A percentile compares a stretch with the other conserved stretches of the same genome.
Evolutionary conservation across 1,139 yeast genomes (phyloP).

Genomic region (Saccharomyces hybrid): DNA sequence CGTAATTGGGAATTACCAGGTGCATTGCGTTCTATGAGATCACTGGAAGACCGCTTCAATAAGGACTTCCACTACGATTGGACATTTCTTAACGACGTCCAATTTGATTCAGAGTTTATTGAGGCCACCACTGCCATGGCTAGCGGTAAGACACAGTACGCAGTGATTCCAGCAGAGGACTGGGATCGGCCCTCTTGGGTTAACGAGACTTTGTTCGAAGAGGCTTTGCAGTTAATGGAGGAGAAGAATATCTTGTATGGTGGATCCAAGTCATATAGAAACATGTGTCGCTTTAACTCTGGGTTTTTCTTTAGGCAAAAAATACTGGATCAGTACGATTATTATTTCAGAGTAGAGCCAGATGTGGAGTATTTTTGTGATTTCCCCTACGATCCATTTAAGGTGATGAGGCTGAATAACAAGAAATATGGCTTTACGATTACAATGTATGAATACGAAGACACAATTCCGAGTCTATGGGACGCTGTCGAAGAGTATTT

Average conservation of each 20-base stretch:
- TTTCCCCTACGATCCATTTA: constrained; percentile 71
- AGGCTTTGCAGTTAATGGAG: constrained; percentile 46
- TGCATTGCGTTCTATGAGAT: constrained; percentile 36
- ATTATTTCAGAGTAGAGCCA: constrained; percentile 94
- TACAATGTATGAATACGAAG: constrained; percentile 65
- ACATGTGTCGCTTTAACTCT: constrained; percentile 76
- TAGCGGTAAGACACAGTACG: constrained; percentile 63
- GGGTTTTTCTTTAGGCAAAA: constrained; percentile 76
- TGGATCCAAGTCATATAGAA: constrained; percentile 65
- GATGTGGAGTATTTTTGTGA: constrained; percentile 82
- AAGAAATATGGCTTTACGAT: constrained; percentile 86
- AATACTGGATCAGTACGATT: constrained; percentile 57
- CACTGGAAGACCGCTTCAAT: constrained; percentile 62
- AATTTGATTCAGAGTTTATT: constrained; percentile 62
- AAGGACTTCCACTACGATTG: constrained; percentile 68
- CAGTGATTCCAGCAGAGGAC: constrained; percentile 52
- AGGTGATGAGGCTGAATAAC: constrained; percentile 57
- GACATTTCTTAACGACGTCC: constrained; percentile 81
- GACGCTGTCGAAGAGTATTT: constrained; percentile 38
- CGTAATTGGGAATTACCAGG: constrained; percentile 56
- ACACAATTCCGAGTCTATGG: constrained; percentile 84
- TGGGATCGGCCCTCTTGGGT: constrained; percentile 63
- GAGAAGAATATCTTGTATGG: constrained; percentile 71
- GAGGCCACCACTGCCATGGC: constrained; percentile 66
- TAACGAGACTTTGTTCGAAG: constrained; percentile 35